A percentile compares a stretch with the other conserved stretches of the same genome.
Evolutionary conservation across 495 filamentous ascomycete genomes (phyloP).

Genomic region (Penicillium maclennaniae): DNA sequence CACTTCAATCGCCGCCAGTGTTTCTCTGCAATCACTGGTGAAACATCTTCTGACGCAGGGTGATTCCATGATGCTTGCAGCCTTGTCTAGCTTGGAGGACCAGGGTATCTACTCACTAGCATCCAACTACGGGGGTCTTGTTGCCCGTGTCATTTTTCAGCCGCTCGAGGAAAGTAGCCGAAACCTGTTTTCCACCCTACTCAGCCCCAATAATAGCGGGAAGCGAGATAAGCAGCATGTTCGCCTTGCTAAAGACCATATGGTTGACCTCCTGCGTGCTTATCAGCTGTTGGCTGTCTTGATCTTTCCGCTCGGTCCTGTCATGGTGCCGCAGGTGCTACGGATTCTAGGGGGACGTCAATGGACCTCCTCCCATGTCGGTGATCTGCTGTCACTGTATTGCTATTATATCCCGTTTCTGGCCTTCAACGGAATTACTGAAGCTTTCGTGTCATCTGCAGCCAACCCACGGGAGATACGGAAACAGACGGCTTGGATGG

Average conservation of each 20-base stretch:
- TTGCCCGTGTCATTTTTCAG: slow-evolving; percentile 89
- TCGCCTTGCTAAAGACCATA: slow-evolving; percentile 29
- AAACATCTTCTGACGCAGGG: slow-evolving; percentile 95
- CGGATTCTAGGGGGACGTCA: slow-evolving; percentile 64
- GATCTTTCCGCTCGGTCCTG: slow-evolving; percentile 63
- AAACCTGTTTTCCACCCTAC: slow-evolving; percentile 75
- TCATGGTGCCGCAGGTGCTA: slow-evolving; percentile 67
- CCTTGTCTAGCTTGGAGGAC: slow-evolving; percentile 66
- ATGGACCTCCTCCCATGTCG: slow-evolving; percentile 63
- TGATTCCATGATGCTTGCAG: slow-evolving; percentile 80
- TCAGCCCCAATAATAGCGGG: slow-evolving; percentile 26
- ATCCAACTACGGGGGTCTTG: slow-evolving; percentile 87
- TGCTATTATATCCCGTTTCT: slow-evolving; percentile 91
- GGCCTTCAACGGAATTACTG: slow-evolving; percentile 84
- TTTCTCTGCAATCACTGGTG: slow-evolving; percentile 80
- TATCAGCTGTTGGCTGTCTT: slow-evolving; percentile 62
- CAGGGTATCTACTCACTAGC: slow-evolving; percentile 95
- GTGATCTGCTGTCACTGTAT: slow-evolving; percentile 72
- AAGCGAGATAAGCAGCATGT: slow-evolving; percentile 15
- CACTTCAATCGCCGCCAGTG: slow-evolving; percentile 62
- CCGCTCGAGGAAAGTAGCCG: slow-evolving; percentile 90
- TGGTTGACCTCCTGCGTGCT: slow-evolving; percentile 34
- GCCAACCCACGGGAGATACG: slow-evolving; percentile 68
- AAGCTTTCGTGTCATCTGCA: slow-evolving; percentile 87
- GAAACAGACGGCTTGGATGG: slow-evolving; percentile 78